Conservation (phyloP, 495 filamentous ascomycete species). For the Pseudevernia furfuracea region DNA sequence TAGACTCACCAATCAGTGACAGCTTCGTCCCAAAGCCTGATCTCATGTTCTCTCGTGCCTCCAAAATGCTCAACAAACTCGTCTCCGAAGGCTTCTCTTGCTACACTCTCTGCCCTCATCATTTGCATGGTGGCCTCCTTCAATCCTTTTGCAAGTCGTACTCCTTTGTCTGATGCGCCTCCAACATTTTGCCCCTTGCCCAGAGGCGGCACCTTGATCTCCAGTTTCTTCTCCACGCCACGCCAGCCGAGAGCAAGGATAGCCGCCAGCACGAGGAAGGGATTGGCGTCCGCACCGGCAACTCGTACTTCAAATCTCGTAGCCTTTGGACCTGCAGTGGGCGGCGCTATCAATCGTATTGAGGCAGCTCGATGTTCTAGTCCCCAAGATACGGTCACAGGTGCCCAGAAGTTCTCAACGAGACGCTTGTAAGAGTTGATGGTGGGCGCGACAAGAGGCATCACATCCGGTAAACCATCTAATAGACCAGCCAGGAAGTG, state of each 20-base stretch:
- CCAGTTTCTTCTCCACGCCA: conserved; percentile 81
- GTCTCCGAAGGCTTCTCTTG: conserved; percentile 85
- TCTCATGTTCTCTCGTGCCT: conserved; percentile 87
- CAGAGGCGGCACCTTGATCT: conserved; percentile 73
- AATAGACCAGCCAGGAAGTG: conserved; percentile 89
- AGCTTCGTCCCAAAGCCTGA: conserved; percentile 85
- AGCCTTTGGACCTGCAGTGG: conserved; percentile 69
- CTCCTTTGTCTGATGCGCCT: conserved; percentile 47
- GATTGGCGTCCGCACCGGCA: conserved; percentile 83
- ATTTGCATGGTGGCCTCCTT: conserved; percentile 76
- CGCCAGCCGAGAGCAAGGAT: conserved; percentile 81
- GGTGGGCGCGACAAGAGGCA: conserved; percentile 90
- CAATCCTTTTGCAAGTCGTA: conserved; percentile 69
- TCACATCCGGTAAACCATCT: conserved; percentile 83
- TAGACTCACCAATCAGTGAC: conserved; percentile 80
- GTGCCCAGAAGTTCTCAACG: conserved; percentile 98
- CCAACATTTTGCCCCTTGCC: conserved; percentile 77
- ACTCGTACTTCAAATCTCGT: conserved; percentile 91
- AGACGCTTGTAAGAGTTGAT: conserved; percentile 96
- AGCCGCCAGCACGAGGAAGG: conserved; percentile 79
- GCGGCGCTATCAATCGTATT: conserved; percentile 81
- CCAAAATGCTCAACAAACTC: conserved; percentile 94
- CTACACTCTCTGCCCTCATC: conserved; percentile 65
- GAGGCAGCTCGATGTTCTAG: conserved; percentile 90
- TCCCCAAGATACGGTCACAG: conserved; percentile 95